Conservation (phyloP, 495 filamentous ascomycete genomes). For the Trichocladium uniseriatum region DNA sequence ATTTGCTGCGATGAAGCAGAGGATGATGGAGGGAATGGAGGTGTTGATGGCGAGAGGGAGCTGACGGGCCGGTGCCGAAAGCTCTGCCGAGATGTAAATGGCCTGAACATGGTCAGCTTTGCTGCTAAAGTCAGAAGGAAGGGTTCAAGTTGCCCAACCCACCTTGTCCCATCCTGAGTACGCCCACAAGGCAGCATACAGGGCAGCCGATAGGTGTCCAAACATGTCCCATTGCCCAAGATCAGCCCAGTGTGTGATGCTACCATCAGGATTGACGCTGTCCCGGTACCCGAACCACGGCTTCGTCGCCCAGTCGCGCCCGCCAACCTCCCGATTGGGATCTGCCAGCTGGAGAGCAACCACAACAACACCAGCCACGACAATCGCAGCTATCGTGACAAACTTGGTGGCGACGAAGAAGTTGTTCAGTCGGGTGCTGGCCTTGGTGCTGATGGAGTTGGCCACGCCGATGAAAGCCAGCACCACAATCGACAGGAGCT, state of each 20-base stretch:
- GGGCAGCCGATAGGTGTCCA: constrained; percentile 43
- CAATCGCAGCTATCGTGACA: constrained; percentile 35
- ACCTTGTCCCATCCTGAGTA: constrained; percentile 56
- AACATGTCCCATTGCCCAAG: constrained; percentile 41
- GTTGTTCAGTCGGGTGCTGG: constrained; percentile 44
- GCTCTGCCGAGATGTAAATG: constrained; percentile 47
- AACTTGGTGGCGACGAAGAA: constrained; percentile 48
- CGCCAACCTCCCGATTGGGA: constrained; percentile 29
- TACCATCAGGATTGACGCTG: constrained; percentile 37
- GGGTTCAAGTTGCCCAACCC: constrained; percentile 9
- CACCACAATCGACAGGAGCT: constrained; percentile 39
- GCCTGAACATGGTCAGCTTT: constrained; percentile 26
- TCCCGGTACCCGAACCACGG: constrained; percentile 42
- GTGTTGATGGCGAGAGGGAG: constrained; percentile 48
- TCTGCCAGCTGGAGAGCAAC: constrained; percentile 28
- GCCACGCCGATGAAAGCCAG: constrained; percentile 38
- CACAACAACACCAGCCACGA: constrained; percentile 41
- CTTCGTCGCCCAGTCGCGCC: constrained; percentile 43
- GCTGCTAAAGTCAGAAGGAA: neutral
- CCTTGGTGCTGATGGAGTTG: constrained; percentile 49
- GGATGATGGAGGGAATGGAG: constrained; percentile 44
- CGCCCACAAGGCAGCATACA: constrained; percentile 49
- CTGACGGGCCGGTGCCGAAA: constrained; percentile 40
- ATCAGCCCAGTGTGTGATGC: constrained; percentile 38
- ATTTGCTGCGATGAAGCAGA: constrained; percentile 46